phyloP scores from a whole-genome alignment of 176 grass and related monocot genomes.

The Oryza nivara region DNA sequence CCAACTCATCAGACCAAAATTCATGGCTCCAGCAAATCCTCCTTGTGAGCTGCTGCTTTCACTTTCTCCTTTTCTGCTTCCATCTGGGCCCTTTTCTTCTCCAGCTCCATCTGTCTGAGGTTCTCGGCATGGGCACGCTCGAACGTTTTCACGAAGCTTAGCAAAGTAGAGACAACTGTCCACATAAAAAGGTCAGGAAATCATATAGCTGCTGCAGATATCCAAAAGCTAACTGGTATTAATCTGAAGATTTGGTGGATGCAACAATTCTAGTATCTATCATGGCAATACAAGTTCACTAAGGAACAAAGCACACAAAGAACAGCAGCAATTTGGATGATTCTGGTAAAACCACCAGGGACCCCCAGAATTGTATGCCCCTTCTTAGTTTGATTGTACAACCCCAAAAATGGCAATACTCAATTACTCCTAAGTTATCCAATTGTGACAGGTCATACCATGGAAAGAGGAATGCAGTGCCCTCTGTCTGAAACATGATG shows the following conservation, averaged over 20 bases:
- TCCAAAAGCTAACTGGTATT: background rate
- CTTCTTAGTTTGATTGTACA: background rate
- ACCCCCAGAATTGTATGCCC: background rate
- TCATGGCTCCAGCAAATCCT: slow-evolving; percentile 17
- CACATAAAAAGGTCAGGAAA: slow-evolving; percentile 21
- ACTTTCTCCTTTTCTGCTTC: slow-evolving; percentile 62
- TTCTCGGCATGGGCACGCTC: slow-evolving; percentile 71
- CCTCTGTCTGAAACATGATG: slow-evolving; percentile 22
- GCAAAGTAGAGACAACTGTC: slow-evolving; percentile 77
- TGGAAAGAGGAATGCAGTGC: slow-evolving; percentile 3
- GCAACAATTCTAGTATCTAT: slow-evolving; percentile 3
- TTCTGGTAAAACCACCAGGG: background rate
- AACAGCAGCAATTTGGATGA: background rate
- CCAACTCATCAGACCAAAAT: background rate
- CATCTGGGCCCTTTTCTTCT: slow-evolving; percentile 66
- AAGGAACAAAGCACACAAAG: background rate
- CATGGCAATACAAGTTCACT: background rate
- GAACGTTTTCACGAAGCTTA: slow-evolving; percentile 75
- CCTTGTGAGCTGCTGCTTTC: slow-evolving; percentile 43
- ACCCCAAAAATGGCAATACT: background rate
- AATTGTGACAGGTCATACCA: background rate
- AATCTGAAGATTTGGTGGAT: background rate
- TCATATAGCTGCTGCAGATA: background rate
- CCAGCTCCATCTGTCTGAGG: slow-evolving; percentile 63
- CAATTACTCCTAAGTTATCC: background rate